Percentiles rank a stretch among this genome's conserved stretches.
Evolutionary conservation across 164 flowering plant species (phyloP).

Genomic region (Vitis rotundifolia): DNA sequence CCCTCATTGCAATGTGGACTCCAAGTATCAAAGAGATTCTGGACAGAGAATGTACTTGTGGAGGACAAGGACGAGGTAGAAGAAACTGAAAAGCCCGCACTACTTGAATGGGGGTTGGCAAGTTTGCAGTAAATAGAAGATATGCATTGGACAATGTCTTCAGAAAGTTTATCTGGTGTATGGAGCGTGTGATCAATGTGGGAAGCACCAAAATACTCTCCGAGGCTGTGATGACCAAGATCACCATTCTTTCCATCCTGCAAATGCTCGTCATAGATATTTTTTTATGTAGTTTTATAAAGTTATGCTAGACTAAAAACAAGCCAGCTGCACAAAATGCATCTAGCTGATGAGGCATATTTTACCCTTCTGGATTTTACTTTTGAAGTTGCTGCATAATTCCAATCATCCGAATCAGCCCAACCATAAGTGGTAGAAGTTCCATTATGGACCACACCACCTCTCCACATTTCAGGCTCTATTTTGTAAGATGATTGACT

Average conservation of each 20-base stretch:
- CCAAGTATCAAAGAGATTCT: constrained; percentile 41
- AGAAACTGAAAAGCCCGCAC: constrained; percentile 30
- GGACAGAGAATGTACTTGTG: constrained; percentile 47
- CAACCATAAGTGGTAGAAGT: constrained; percentile 13
- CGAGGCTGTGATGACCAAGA: constrained; percentile 51
- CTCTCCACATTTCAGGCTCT: constrained; percentile 11
- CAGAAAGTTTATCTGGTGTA: constrained; percentile 59
- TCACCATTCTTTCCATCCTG: constrained; percentile 35
- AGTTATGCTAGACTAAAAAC: too few relatives aligned
- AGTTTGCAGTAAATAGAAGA: constrained; percentile 64
- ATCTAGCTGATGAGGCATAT: neutral
- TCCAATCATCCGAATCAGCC: constrained; percentile 14
- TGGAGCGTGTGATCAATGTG: constrained; percentile 22
- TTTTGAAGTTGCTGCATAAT: constrained; percentile 14
- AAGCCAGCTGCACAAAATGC: neutral
- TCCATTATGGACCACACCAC: constrained; percentile 6
- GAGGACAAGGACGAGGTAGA: constrained; percentile 59
- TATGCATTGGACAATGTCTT: constrained; percentile 65
- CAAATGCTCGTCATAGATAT: constrained; percentile 4
- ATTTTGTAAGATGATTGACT: constrained; percentile 6
- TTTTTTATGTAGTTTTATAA: neutral
- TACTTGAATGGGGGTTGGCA: constrained; percentile 26
- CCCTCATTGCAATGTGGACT: constrained; percentile 50
- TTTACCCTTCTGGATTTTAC: constrained; percentile 22
- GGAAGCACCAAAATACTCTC: constrained; percentile 53